Evolutionary conservation across 768 basidiomycete genomes (phyloP).

Genomic region (Porpolomopsis calyptriformis): DNA sequence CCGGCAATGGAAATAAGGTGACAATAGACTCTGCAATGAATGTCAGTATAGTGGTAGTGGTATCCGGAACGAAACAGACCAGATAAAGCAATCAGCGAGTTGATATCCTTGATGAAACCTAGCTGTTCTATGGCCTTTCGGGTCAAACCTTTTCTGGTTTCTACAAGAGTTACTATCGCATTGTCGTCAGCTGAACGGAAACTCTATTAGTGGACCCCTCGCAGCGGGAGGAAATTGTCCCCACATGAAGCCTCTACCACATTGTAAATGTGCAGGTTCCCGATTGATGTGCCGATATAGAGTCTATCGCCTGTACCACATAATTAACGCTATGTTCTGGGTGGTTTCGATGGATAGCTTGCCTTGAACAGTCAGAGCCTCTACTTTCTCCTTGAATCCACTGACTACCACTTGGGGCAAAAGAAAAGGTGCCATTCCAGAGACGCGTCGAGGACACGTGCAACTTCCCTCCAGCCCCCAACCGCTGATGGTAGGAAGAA

Average conservation of each 20-base stretch:
- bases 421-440: conserved; percentile 30
- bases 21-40: conserved; percentile 52
- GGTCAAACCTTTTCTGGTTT: conserved; percentile 56
- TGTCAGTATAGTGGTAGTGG: background rate
- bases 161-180: conserved; percentile 34
- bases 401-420: conserved; percentile 24
- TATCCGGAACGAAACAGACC: conserved; percentile 37
- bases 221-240: conserved; percentile 10
- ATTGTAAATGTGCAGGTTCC: conserved; percentile 29
- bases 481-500: no score
- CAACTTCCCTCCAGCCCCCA: no score
- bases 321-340: conserved; percentile 3
- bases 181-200: conserved; percentile 16
- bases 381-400: conserved; percentile 40
- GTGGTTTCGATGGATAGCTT: conserved; percentile 4
- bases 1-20: conserved; percentile 68
- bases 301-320: conserved; percentile 32
- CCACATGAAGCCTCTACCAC: conserved; percentile 31
- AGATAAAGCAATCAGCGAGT: conserved; percentile 74
- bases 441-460: background rate
- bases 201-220: background rate
- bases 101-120: conserved; percentile 75
- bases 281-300: conserved; percentile 28
- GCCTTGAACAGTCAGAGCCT: conserved; percentile 39
- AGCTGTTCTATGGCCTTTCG: conserved; percentile 79